Evolutionary conservation across 441 rosid species (phyloP), one percentile per base, ranked within the genome.

Genomic region (Hura crepitans): DNA sequence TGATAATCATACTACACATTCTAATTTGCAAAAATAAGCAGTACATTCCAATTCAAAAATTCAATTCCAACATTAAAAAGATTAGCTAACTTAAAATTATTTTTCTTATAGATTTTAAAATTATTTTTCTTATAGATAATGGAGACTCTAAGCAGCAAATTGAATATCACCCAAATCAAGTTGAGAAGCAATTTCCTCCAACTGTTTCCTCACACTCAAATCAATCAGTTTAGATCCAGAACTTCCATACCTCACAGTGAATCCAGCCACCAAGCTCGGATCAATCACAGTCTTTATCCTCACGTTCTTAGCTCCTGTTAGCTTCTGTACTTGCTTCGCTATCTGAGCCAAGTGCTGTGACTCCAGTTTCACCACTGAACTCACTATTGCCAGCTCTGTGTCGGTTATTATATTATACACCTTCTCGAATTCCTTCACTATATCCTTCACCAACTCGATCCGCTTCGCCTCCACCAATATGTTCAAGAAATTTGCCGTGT

Each of bases 171-270:
- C 86, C 78, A 90, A 80, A 55, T 90, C 97, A 63, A 91, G 84
- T 84, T 89, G 88, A 2, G 85, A 77, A 28, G 97, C 86, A 56
- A 93, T 89, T 74, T 93, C 97, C 60, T 89, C 92, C 78, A 91
- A 81, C 83, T 93, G 98, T 74, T 85, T 93, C 91, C 86, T 91
- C 39, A 89, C 97, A 67, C 98, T 93, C 98, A 91, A 80, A 66
- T 93, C 98, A 72, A 93, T 91, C 46, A 89, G 70, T 79, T 88
- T 93, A 0, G 98, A 93, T 28, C 98, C 96, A 1, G 86, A 69
- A 22, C 9, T 75, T 35, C 98, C 98, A 64, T 85, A 93, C 79
- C 94, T 72, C 56, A 93, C 83, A 0, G 98, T 93, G 76, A 93
- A 93, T 17, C 97, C 98, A 15, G 97, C 97, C 4, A 93, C 91